Base-by-base conservation (phyloP, 768 basidiomycete species). In the Serendipita sp. region DNA sequence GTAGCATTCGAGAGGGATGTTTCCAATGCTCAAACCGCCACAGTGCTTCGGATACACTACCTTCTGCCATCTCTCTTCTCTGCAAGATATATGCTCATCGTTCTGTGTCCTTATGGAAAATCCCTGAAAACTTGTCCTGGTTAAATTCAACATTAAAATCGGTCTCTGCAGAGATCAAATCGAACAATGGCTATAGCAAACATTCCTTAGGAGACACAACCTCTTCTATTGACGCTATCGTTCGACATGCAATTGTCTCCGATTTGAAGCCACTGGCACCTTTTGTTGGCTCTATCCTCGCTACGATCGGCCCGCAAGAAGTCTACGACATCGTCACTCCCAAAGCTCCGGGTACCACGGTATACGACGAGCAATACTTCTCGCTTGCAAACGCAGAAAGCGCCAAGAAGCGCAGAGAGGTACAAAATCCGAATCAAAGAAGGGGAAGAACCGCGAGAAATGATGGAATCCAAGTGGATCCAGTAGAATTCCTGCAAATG, bases 281-380 rank as follows among this genome's bases (percentile, higher is more conserved):
- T 79, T 78, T 30, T 78, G 80, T 3, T 75, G 77, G 5, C 76
- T 90, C 8, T 80, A 87, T 60, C 77, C 84, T 0, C 94, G 92
- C 76, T 78, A 94, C 63, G 89, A 90, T 0, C 75, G 77, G 11
- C 11, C 80, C 83, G 64, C 78, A 82, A 3, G 76, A 89, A 66
- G 83, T 86, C 7, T 96, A 86, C 69, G 95, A 97, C 70, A 93
- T 94, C 0, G 76, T 95, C 2, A 91, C 94, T 0, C 93, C 94
- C 0, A 75, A 74, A 3, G 79, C 80, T 0, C 74, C 80, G 2
- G 70, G 71, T 16, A 70, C 83, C 1, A 86, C 79, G 38, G 71
- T 69, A 45, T 96, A 96, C 74, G 79, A 91, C 67, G 75, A 79
- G 2, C 73, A 72, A n/a, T 96, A 93, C 74, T 94, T 97, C 76